A percentile compares a stretch with the other conserved stretches of the same genome.
Evolutionary conservation across 2,329 filamentous ascomycete species (phyloP).

Genomic region (Xylaria hypoxylon): DNA sequence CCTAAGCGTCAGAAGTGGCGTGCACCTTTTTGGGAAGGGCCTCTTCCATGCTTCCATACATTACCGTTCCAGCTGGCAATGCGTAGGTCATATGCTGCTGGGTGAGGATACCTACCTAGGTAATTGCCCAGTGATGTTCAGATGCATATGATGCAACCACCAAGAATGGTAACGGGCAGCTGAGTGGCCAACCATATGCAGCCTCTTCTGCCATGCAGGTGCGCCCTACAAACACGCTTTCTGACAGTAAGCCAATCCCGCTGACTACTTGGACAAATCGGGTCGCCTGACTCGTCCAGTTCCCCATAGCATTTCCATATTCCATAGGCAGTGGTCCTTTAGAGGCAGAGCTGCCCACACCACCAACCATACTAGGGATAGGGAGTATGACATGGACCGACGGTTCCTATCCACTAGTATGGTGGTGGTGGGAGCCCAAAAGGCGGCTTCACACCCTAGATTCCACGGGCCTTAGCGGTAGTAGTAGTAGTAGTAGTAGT

Average conservation of each 20-base stretch:
- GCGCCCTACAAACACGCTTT: slow-evolving; percentile 46
- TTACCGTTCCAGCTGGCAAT: slow-evolving; percentile 40
- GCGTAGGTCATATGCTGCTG: slow-evolving; percentile 49
- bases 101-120: slow-evolving; percentile 39
- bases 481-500: too few species aligned
- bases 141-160: slow-evolving; percentile 52
- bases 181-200: slow-evolving; percentile 51
- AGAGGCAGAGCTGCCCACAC: slow-evolving; percentile 39
- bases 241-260: slow-evolving; percentile 50
- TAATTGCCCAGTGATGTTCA: slow-evolving; percentile 46
- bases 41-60: slow-evolving; percentile 29
- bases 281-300: slow-evolving; percentile 50
- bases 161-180: slow-evolving; percentile 45
- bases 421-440: slow-evolving; percentile 28
- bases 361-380: slow-evolving; percentile 35
- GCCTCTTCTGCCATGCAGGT: slow-evolving; percentile 49
- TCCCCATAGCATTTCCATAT: slow-evolving; percentile 38
- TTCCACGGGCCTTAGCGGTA: slow-evolving; percentile 6
- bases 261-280: slow-evolving; percentile 50
- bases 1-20: slow-evolving; percentile 33
- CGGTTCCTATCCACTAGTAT: neutral
- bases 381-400: slow-evolving; percentile 31
- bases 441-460: slow-evolving; percentile 8
- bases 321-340: slow-evolving; percentile 37
- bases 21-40: slow-evolving; percentile 41